Percentiles rank a stretch among this genome's conserved stretches.
phyloP scores from a whole-genome alignment of 2,329 filamentous ascomycete genomes.

The Nannizziopsis arthrosporioides region DNA sequence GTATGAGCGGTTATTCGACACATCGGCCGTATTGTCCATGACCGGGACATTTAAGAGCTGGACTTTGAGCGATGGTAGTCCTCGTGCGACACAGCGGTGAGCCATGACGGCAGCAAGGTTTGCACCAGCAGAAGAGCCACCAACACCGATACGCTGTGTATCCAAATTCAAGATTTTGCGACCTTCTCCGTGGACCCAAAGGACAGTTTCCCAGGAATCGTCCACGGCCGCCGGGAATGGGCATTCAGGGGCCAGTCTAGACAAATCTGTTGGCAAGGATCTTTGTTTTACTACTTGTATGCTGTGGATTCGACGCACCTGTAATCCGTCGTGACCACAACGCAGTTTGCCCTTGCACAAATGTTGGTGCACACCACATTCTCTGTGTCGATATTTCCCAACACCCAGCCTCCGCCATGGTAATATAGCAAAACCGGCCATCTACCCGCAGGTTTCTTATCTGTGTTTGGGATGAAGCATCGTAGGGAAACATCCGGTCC shows the following conservation, averaged over 20 bases:
- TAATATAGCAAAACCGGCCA: slow-evolving; percentile 49
- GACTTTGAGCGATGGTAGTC: slow-evolving; percentile 30
- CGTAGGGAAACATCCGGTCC: slow-evolving; percentile 41
- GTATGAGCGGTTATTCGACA: slow-evolving; percentile 39
- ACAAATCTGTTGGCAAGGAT: background rate
- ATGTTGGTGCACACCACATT: slow-evolving; percentile 47
- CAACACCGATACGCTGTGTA: slow-evolving; percentile 31
- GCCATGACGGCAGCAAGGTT: slow-evolving; percentile 44
- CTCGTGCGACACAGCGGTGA: slow-evolving; percentile 37
- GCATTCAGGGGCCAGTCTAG: slow-evolving; percentile 45
- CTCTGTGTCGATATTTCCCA: slow-evolving; percentile 48
- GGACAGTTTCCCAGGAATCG: slow-evolving; percentile 45
- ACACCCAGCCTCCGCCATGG: slow-evolving; percentile 49
- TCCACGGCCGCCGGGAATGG: slow-evolving; percentile 47
- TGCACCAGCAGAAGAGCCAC: slow-evolving; percentile 42
- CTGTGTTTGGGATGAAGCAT: slow-evolving; percentile 40
- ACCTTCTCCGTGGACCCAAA: slow-evolving; percentile 32
- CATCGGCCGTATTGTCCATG: slow-evolving; percentile 45
- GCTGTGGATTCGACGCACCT: slow-evolving; percentile 28
- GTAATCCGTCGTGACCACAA: slow-evolving; percentile 47
- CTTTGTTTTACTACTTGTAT: background rate
- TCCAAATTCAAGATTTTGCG: slow-evolving; percentile 28
- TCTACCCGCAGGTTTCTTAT: slow-evolving; percentile 32
- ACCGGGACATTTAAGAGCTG: slow-evolving; percentile 49
- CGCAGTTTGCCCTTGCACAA: slow-evolving; percentile 39